Percentiles rank a stretch among this genome's conserved stretches.
Conservation (phyloP, 352 stramenopile genomes). For the Phytopythium vexans region DNA sequence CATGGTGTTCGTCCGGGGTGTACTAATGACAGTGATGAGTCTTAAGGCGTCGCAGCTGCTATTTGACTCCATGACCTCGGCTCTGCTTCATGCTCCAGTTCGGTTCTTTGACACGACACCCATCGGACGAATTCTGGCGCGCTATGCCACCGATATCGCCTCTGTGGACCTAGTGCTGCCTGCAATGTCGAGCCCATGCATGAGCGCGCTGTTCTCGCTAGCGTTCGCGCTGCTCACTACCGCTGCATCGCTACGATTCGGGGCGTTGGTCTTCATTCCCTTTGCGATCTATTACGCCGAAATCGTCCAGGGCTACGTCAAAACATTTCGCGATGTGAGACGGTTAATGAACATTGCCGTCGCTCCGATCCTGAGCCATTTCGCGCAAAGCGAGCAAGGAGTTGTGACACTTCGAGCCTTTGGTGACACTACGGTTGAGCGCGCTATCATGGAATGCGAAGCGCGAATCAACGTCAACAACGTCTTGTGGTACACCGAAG, state of each 20-base stretch:
- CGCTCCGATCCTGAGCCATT: slow-evolving; percentile 38
- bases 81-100: slow-evolving; percentile 83
- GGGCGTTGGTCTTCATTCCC: slow-evolving; percentile 70
- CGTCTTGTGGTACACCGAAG: slow-evolving; percentile 21
- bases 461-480: slow-evolving; percentile 24
- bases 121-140: slow-evolving; percentile 84
- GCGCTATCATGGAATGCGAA: slow-evolving; percentile 17
- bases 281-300: slow-evolving; percentile 80
- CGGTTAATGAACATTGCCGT: slow-evolving; percentile 30
- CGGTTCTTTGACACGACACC: slow-evolving; percentile 91
- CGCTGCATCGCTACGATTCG: slow-evolving; percentile 64
- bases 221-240: slow-evolving; percentile 73
- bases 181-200: slow-evolving; percentile 20
- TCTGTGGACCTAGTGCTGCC: slow-evolving; percentile 79
- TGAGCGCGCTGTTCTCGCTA: slow-evolving; percentile 59
- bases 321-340: slow-evolving; percentile 38
- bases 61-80: slow-evolving; percentile 84
- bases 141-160: slow-evolving; percentile 87
- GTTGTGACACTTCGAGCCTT: slow-evolving; percentile 33
- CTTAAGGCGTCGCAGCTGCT: slow-evolving; percentile 45
- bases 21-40: slow-evolving; percentile 29
- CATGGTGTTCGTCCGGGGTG: slow-evolving; percentile 29
- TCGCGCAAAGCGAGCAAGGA: slow-evolving; percentile 24
- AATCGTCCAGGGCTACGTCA: slow-evolving; percentile 31
- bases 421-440: slow-evolving; percentile 14